Percentiles rank a stretch among this genome's conserved stretches.
Conservation (phyloP, 352 stramenopile genomes). For the Globisporangium recalcitrans region DNA sequence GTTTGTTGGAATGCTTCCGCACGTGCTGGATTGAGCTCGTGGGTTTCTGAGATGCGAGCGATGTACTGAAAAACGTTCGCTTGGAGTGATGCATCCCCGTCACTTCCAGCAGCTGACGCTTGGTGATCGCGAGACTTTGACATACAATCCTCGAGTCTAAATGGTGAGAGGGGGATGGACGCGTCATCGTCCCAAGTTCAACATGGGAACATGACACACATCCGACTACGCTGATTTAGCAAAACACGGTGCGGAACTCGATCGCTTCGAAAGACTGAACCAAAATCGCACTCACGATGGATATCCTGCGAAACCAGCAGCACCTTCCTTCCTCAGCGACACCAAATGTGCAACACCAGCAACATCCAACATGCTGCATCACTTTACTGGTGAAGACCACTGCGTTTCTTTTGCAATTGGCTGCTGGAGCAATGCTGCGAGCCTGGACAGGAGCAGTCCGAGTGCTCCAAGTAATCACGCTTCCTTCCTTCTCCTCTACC, state of each 20-base stretch:
- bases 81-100: neutral
- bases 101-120: neutral
- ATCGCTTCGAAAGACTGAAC: neutral
- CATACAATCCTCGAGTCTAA: conserved; percentile 8
- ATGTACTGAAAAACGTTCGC: neutral
- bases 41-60: neutral
- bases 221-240: neutral
- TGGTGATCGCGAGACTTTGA: neutral
- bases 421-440: no score
- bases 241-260: neutral
- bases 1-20: no score
- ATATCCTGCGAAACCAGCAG: no score
- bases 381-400: no score
- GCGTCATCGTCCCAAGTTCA: conserved; percentile 12
- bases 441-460: no score
- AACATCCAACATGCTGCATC: no score
- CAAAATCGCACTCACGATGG: neutral
- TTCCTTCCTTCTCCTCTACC: neutral
- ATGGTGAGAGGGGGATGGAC: conserved; percentile 1
- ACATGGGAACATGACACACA: conserved; percentile 12
- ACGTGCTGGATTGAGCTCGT: no score
- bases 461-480: neutral
- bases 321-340: no score
- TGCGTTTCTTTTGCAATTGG: no score
- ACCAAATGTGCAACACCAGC: neutral